phyloP scores from a whole-genome alignment of 2,329 filamentous ascomycete genomes.

The Erysiphe pulchra region DNA sequence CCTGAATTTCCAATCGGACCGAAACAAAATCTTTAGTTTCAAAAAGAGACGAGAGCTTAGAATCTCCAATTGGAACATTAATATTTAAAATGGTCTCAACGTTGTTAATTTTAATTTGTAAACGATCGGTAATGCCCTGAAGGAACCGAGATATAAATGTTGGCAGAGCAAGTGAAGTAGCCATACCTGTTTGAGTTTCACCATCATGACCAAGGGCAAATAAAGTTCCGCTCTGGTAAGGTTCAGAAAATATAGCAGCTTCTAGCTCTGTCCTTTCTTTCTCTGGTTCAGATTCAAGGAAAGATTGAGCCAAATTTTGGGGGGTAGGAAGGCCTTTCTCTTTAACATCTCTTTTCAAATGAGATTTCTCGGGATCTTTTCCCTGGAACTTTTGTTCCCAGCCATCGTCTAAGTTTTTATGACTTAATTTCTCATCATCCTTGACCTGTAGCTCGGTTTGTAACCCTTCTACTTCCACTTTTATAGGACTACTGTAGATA shows the following conservation, averaged over 20 bases:
- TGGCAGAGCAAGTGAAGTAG: conserved; percentile 41
- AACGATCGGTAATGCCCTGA: conserved; percentile 46
- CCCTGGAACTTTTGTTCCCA: conserved; percentile 9
- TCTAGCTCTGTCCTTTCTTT: conserved; percentile 42
- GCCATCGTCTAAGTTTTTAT: conserved; percentile 14
- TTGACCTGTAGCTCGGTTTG: conserved; percentile 38
- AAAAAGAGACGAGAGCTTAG: conserved; percentile 14
- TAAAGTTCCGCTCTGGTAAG: conserved; percentile 34
- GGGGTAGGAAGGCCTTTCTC: conserved; percentile 20
- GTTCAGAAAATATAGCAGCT: conserved; percentile 37
- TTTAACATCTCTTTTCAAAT: conserved; percentile 20
- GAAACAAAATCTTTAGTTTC: conserved; percentile 27
- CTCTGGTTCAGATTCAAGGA: conserved; percentile 43
- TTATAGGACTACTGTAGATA: conserved; percentile 63
- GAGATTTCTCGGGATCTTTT: neutral
- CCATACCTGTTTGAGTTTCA: conserved; percentile 37
- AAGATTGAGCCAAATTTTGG: conserved; percentile 50
- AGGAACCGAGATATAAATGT: conserved; percentile 45
- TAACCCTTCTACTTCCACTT: conserved; percentile 58
- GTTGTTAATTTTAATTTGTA: conserved; percentile 37
- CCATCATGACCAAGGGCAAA: conserved; percentile 33
- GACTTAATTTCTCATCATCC: conserved; percentile 5
- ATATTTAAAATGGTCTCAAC: conserved; percentile 42
- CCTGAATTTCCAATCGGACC: conserved; percentile 37
- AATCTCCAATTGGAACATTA: conserved; percentile 23